Base-by-base conservation (phyloP, 139 green algal species). In the Picochlorum sp. region DNA sequence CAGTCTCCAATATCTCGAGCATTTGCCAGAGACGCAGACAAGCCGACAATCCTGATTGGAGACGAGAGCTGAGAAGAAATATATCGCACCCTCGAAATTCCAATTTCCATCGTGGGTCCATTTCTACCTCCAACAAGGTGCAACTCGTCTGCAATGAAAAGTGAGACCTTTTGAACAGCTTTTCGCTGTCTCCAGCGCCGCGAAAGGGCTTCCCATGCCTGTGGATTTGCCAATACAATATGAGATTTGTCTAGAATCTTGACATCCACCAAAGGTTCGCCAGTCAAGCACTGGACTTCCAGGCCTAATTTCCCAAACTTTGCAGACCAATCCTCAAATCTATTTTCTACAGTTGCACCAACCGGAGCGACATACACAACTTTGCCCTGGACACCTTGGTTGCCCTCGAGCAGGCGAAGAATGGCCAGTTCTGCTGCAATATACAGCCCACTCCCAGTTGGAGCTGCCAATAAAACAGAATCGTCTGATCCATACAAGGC, bases 1-100 rank as follows among this genome's bases (percentile, higher is more conserved):
- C 93, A 98, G 67, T 98, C 93, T n/a, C 86, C 92, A 60, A 98
- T 59, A 70, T 98, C 93, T 65, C 85, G 85, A 18, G 92, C 93
- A 74, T 98, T 97, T 28, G 93, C 93, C 26, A 97, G 72, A 23
- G 71, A 85, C 21, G 86, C 79, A 50, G 66, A 79, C 24, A 98
- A 84, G 2, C 75, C 90, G 34, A 98, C 81, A 23, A 98, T 88
- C 65, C 93, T 80, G 31, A 95, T 85, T 60, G 83, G 75, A 9
- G 11, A 59, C 21, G 78, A 62, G 13, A 72, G 51, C 72, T 94
- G 83, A 28, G 49, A 81, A 62, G 54, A 69, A 28, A 98, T 93
- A 81, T 92, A 95, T 24, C 93, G 80, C 92, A 97, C 97, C 66
- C 93, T 82, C 18, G 73, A 89, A 37, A 67, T 79, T 20, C 95